Conservation (phyloP, 176 grass and related monocot species). For the Oryza longistaminata region DNA sequence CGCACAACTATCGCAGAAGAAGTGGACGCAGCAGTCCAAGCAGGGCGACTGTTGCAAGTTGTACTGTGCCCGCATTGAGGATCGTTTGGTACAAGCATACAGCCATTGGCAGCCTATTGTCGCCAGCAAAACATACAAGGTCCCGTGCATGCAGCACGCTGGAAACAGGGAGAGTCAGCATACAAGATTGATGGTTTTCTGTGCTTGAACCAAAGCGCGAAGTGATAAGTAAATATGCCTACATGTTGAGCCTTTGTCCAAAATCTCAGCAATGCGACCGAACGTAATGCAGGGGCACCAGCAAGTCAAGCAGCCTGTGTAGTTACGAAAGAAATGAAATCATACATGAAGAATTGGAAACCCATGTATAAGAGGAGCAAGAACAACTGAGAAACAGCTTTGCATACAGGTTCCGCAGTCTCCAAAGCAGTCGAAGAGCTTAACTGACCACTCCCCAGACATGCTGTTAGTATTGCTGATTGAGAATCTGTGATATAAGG, state of each 20-base stretch:
- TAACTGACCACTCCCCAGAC: slow-evolving; percentile 50
- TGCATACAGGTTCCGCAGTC: slow-evolving; percentile 48
- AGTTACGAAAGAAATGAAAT: not conserved
- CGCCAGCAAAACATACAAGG: slow-evolving; percentile 39
- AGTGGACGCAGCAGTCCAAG: slow-evolving; percentile 68
- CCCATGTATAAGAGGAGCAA: not conserved
- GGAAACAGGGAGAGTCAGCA: slow-evolving; percentile 1
- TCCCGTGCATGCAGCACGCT: slow-evolving; percentile 52
- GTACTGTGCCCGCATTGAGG: slow-evolving; percentile 47
- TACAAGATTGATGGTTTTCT: not conserved
- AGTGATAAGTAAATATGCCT: slow-evolving; percentile 12
- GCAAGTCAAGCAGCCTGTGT: slow-evolving; percentile 59
- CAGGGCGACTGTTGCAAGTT: slow-evolving; percentile 53
- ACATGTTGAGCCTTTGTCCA: slow-evolving; percentile 62
- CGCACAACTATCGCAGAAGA: slow-evolving; percentile 53
- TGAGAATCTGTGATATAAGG: not conserved
- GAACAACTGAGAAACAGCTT: not conserved
- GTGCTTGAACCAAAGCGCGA: not conserved
- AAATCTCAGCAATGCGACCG: slow-evolving; percentile 50
- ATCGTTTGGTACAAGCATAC: slow-evolving; percentile 59
- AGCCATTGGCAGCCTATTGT: slow-evolving; percentile 44
- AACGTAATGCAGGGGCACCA: slow-evolving; percentile 74
- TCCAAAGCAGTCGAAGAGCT: slow-evolving; percentile 46
- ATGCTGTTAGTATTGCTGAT: slow-evolving; percentile 13
- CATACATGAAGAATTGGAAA: not conserved